A percentile compares a stretch with the other conserved stretches of the same genome.
phyloP scores from a whole-genome alignment of 768 basidiomycete genomes.

The Hygrocybe punicea region DNA sequence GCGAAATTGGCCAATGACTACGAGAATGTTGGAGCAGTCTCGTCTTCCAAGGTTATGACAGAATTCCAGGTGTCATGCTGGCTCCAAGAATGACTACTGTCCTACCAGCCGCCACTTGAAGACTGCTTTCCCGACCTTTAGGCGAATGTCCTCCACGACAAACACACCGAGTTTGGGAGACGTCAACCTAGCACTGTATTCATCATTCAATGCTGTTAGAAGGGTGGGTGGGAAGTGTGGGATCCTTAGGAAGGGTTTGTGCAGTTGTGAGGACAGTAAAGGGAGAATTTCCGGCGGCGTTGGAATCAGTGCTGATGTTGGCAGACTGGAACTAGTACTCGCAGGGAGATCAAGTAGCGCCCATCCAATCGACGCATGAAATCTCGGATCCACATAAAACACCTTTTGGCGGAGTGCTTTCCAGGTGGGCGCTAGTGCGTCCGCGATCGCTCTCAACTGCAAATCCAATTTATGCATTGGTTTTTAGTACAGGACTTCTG shows the following conservation, averaged over 20 bases:
- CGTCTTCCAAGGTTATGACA: no score
- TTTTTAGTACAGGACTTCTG: not conserved
- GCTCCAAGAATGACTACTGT: no score
- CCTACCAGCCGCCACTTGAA: conserved; percentile 38
- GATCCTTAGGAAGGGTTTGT: conserved; percentile 44
- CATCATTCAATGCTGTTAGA: conserved; percentile 48
- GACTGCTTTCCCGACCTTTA: conserved; percentile 71
- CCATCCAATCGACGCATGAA: conserved; percentile 91
- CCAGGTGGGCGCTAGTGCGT: conserved; percentile 57
- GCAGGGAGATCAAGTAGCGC: conserved; percentile 51
- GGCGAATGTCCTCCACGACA: conserved; percentile 50
- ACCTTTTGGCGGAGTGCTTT: conserved; percentile 63
- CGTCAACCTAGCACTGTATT: conserved; percentile 43
- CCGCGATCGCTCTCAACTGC: conserved; percentile 60
- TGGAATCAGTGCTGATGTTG: conserved; percentile 13
- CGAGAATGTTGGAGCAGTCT: no score
- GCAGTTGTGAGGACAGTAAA: not conserved
- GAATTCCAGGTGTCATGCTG: no score
- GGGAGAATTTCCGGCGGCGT: conserved; percentile 9
- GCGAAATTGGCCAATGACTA: no score
- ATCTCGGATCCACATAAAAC: conserved; percentile 78
- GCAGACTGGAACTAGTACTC: conserved; percentile 14
- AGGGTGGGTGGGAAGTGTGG: conserved; percentile 48
- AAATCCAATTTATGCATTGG: conserved; percentile 6
- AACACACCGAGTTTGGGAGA: conserved; percentile 47